Base-by-base conservation (phyloP, 2,329 filamentous ascomycete genomes). In the Aspergillus sp. region DNA sequence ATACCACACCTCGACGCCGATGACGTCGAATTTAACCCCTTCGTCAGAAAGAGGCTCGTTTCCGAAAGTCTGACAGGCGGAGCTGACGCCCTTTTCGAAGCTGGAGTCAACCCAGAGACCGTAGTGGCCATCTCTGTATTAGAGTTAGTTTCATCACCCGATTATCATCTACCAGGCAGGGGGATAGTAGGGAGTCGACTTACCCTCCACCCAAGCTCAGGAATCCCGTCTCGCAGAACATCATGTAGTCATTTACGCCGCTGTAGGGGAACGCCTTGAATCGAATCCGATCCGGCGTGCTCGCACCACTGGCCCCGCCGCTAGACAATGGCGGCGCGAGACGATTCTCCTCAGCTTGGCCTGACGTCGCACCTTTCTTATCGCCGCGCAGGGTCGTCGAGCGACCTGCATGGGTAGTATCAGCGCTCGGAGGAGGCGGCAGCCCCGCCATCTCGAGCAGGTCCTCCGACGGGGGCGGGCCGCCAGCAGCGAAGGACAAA, bases 191-290 rank as follows among this genome's bases (percentile, higher is more conserved):
- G 22, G 36, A 46, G 57, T 11, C 20, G 18, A 75, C 81, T 76
- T 69, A 87, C 78, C 85, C 91, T 57, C 92, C 94, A 11, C 95
- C 95, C 20, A 98, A 84, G 69, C 90, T 95, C 49, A 99, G 77
- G 73, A 90, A 98, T 24, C 88, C 85, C 3, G 86, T 82, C 77
- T 98, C 92, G 77, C 94, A 98, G 70, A 96, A 90, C 66, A 98
- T 95, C 80, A 94, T 92, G 74, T 96, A 99, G 75, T 98, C 95
- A 74, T 99, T 98, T 46, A 96, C 85, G 5, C 95, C 95, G 58
- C 90, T 96, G 72, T 97, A 98, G 0, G 94, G 93, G 69, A 98
- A 99, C 0, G 94, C 94, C 77, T 96, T 97, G 84, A 99, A 99
- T 20, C 95, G 87, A 66, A 98, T 91, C 26, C 87, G 84, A 62